phyloP scores from a whole-genome alignment of 2,329 filamentous ascomycete species.

The Claviceps spartinae region DNA sequence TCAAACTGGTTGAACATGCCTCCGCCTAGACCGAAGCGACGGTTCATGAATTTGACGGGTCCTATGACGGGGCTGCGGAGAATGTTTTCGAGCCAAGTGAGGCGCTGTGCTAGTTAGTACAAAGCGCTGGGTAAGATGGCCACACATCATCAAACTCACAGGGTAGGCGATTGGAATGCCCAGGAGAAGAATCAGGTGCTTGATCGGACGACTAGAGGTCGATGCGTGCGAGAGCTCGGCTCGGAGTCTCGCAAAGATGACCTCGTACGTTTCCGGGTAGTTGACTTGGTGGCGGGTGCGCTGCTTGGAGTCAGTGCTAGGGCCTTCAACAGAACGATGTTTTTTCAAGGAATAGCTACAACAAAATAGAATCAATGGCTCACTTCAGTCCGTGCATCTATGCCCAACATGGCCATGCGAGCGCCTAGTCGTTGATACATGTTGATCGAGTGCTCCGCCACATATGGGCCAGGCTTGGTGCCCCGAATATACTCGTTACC shows the following conservation, averaged over 20 bases:
- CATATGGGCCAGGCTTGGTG: constrained; percentile 70
- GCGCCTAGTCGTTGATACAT: constrained; percentile 75
- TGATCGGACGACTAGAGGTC: constrained; percentile 60
- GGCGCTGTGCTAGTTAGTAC: constrained; percentile 36
- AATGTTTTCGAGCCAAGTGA: constrained; percentile 95
- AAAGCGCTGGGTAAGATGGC: constrained; percentile 8
- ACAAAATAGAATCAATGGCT: constrained; percentile 11
- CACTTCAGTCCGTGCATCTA: constrained; percentile 84
- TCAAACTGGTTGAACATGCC: constrained; percentile 89
- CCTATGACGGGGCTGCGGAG: constrained; percentile 76
- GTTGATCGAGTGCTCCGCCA: constrained; percentile 75
- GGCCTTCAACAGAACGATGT: too few species aligned
- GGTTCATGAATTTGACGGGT: constrained; percentile 78
- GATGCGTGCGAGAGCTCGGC: constrained; percentile 58
- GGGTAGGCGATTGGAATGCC: constrained; percentile 82
- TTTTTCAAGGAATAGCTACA: neutral
- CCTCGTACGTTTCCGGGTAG: constrained; percentile 79
- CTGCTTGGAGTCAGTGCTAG: constrained; percentile 17
- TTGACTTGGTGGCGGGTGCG: constrained; percentile 89
- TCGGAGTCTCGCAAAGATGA: constrained; percentile 65
- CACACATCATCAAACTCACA: constrained; percentile 28
- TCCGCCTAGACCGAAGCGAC: constrained; percentile 74
- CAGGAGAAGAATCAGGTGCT: constrained; percentile 74
- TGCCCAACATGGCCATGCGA: constrained; percentile 69
- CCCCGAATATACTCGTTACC: constrained; percentile 72